Evolutionary conservation across 1,139 yeast genomes (phyloP).

Genomic region (Lodderomyces orthopsilosis): DNA sequence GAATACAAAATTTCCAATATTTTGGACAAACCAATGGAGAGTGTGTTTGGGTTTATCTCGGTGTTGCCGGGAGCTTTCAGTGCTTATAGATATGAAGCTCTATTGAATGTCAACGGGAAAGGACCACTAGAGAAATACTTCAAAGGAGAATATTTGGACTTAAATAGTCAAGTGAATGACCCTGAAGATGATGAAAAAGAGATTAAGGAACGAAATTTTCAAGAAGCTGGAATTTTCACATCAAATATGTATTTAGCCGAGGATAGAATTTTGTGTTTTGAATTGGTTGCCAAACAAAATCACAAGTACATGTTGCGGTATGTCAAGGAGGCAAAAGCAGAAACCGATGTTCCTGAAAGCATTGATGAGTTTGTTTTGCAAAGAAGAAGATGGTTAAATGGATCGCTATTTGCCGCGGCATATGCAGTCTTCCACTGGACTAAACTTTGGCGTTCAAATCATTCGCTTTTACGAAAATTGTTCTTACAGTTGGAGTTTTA

Average conservation of each 20-base stretch:
- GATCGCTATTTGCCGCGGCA: constrained; percentile 79
- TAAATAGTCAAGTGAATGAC: constrained; percentile 39
- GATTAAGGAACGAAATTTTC: constrained; percentile 41
- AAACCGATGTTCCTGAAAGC: constrained; percentile 78
- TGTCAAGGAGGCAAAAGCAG: constrained; percentile 75
- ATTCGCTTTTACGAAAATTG: constrained; percentile 58
- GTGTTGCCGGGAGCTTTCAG: constrained; percentile 86
- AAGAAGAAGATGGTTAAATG: constrained; percentile 83
- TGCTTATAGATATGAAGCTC: constrained; percentile 75
- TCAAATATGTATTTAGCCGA: constrained; percentile 86
- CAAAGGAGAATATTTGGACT: constrained; percentile 72
- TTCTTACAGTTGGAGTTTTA: constrained; percentile 67
- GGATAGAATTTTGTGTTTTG: constrained; percentile 80
- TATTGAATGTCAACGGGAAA: constrained; percentile 59
- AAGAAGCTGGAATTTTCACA: constrained; percentile 65
- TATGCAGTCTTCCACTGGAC: constrained; percentile 73
- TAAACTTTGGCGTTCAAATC: constrained; percentile 67
- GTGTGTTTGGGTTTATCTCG: constrained; percentile 77
- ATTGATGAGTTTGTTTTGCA: constrained; percentile 73
- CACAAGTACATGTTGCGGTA: constrained; percentile 65
- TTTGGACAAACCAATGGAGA: constrained; percentile 80
- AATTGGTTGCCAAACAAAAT: constrained; percentile 67
- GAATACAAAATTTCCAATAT: constrained; percentile 82
- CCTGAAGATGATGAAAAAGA: constrained; percentile 38
- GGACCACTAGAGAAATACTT: constrained; percentile 79